phyloP scores from a whole-genome alignment of 441 rosid species.

The Populus tomentosa region DNA sequence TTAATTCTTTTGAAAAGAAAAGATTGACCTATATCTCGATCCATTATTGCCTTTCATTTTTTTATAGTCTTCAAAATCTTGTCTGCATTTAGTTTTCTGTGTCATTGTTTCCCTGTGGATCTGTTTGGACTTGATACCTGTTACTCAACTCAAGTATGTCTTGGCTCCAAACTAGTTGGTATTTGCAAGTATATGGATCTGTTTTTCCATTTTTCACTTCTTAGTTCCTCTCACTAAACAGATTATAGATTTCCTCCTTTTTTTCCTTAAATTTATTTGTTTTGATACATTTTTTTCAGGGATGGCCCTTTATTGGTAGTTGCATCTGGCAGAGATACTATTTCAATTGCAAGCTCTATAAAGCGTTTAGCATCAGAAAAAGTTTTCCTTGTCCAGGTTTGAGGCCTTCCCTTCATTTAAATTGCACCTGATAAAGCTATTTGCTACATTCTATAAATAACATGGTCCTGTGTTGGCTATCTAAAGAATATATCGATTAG shows the following conservation, averaged over 20 bases:
- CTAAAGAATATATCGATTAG: too few relatives aligned
- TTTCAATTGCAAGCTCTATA: slow-evolving; percentile 74
- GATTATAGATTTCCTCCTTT: not conserved
- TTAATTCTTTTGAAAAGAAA: too few relatives aligned
- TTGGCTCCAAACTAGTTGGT: not conserved
- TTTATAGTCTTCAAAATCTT: too few relatives aligned
- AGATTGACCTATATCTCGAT: too few relatives aligned
- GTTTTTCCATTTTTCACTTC: not conserved
- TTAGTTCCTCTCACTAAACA: not conserved
- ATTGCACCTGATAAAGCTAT: not conserved
- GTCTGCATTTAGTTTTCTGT: not conserved
- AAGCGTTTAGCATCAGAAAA: slow-evolving; percentile 73
- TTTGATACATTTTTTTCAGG: slow-evolving; percentile 35
- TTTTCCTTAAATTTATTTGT: not conserved
- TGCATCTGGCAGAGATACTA: slow-evolving; percentile 91
- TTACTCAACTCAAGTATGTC: not conserved
- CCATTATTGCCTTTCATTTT: too few relatives aligned
- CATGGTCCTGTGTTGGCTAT: too few relatives aligned
- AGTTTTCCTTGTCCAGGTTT: slow-evolving; percentile 87
- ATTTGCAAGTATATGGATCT: not conserved
- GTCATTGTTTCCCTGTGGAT: not conserved
- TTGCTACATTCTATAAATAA: too few relatives aligned
- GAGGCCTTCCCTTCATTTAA: not conserved
- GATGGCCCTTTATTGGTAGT: slow-evolving; percentile 88
- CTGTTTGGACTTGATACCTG: not conserved